Evolutionary conservation across 306 rosid species (phyloP).

Genomic region (Lathyrus tuberosus): DNA sequence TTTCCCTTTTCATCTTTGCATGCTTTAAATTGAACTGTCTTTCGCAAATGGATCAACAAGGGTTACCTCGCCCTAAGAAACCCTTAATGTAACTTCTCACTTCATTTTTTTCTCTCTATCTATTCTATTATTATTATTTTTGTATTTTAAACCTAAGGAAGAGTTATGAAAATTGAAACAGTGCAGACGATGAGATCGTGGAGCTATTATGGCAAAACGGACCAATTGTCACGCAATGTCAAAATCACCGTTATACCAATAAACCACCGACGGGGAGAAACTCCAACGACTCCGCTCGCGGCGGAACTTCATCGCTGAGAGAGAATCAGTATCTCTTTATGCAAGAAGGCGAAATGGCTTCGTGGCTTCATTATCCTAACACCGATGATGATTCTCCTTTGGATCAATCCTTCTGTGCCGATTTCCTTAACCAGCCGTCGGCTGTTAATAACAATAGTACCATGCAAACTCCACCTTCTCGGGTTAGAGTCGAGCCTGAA

Average conservation of each 20-base stretch:
- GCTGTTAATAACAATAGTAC: neutral
- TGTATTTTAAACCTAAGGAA: neutral
- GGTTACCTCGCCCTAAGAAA: constrained; percentile 46
- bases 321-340: constrained; percentile 57
- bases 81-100: constrained; percentile 49
- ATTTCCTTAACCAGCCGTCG: constrained; percentile 40
- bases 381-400: constrained; percentile 58
- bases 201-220: constrained; percentile 89
- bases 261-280: constrained; percentile 36
- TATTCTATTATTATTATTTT: neutral
- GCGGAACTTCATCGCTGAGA: constrained; percentile 36
- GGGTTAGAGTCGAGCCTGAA: constrained; percentile 40
- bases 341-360: constrained; percentile 80
- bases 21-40: too few species aligned
- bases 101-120: neutral
- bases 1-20: too few species aligned
- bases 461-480: constrained; percentile 37
- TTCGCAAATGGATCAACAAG: constrained; percentile 46
- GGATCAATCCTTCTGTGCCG: constrained; percentile 57
- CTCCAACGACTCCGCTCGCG: constrained; percentile 36
- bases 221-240: constrained; percentile 66
- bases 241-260: constrained; percentile 52
- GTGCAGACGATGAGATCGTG: constrained; percentile 69
- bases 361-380: constrained; percentile 81
- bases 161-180: constrained; percentile 39